Evolutionary conservation across 192 early-diverging fungal species (phyloP), one percentile per base, ranked within the genome.

Genomic region (Backusella circina): DNA sequence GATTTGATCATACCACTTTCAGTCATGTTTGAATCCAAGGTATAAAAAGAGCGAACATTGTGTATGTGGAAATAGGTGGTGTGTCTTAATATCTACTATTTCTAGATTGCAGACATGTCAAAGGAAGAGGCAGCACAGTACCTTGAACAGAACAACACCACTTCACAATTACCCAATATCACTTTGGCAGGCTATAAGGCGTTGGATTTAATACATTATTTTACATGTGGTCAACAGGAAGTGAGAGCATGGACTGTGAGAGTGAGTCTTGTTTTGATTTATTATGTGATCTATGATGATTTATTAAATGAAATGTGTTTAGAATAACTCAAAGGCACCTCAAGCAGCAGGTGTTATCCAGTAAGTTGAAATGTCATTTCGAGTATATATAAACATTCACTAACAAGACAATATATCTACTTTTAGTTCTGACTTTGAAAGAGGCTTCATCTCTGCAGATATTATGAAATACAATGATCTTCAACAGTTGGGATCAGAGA

Each of bases 371-470:
- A 2, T 37, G 21, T 65, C 1, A 6, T 57, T 38, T 28, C 35
- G 4, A 44, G 41, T 64, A 13, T 38, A 76, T 87, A 85, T 50
- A 23, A 35, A 16, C 5, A 44, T 51, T 16, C 30, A 86, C 84
- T 77, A 35, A 35, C 5, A 5, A 35, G 2, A 35, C 83, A 80
- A 67, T 85, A 81, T 15, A 86, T 10, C 10, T 9, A 41, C 5
- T 5, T 47, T 83, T 74, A 88, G 92, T 79, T 86, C 92, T 33
- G 94, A 95, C 74, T 94, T 95, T 83, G 90, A 85, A 68, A 81
- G 84, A 67, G 91, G 88, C n/a, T 94, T 94, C 67, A 92, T 93
- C 72, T 90, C 90, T 84, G 92, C 91, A 18, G 92, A 94, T 84
- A 73, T 89, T 12, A 78, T 79, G 71, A 84, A 76, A 75, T 89